Evolutionary conservation across 768 basidiomycete genomes (phyloP).

Genomic region (Tulasnella sp.): DNA sequence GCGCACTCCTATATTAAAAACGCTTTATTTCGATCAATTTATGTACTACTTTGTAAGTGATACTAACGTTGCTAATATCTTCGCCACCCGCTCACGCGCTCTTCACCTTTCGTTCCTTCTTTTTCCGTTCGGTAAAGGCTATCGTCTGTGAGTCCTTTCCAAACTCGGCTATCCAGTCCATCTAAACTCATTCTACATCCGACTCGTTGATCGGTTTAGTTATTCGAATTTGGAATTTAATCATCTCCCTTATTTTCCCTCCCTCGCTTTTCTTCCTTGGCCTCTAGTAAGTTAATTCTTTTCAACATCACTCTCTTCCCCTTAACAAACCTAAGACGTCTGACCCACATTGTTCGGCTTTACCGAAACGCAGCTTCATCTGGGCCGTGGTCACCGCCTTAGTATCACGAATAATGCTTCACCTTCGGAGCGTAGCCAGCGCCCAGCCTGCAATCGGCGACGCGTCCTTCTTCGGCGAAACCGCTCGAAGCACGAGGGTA

Average conservation of each 20-base stretch:
- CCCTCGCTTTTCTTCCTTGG: neutral
- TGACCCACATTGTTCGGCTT: neutral
- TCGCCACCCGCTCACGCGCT: neutral
- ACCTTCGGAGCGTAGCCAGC: neutral
- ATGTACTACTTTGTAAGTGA: neutral
- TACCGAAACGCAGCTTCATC: neutral
- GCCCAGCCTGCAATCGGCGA: neutral
- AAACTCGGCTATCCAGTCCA: neutral
- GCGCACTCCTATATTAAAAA: neutral
- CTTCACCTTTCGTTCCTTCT: neutral
- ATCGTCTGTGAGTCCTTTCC: neutral
- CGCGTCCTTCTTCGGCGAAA: neutral
- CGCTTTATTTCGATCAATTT: conserved; percentile 1
- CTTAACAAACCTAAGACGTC: neutral
- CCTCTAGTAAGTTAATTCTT: neutral
- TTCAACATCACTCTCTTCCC: neutral
- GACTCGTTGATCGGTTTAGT: neutral
- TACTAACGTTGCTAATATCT: neutral
- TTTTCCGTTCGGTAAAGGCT: neutral
- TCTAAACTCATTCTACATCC: neutral
- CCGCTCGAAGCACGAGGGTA: neutral
- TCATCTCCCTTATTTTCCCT: neutral
- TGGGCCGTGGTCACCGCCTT: conserved; percentile 6
- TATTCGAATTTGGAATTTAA: neutral
- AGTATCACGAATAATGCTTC: conserved; percentile 1